These are phyloP conservation scores for Lomentospora prolificans DNA, from an alignment of 2,329 filamentous ascomycete genomes.

Conservation along the genomic window DNA sequence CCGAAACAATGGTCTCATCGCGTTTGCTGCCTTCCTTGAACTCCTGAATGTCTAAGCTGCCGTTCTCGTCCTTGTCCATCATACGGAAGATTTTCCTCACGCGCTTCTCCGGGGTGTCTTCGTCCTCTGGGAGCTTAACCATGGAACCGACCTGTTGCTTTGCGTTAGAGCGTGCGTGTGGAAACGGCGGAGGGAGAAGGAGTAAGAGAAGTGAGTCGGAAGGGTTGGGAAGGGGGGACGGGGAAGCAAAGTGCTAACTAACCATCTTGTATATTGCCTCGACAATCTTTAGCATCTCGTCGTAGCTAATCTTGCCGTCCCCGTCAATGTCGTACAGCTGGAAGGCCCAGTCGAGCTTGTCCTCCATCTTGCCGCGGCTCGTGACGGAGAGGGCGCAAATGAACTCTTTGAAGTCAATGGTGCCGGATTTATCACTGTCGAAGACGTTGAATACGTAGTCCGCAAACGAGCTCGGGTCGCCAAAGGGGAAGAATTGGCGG, in stretches of 20 bases:
- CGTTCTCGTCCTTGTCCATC: constrained; percentile 99
- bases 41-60: constrained; percentile 90
- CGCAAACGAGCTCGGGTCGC: constrained; percentile 92
- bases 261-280: constrained; percentile 99
- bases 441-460: constrained; percentile 99
- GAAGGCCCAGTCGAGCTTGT: constrained; percentile 99
- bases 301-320: constrained; percentile 97
- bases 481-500: constrained; percentile 98
- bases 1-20: constrained; percentile 97
- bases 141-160: constrained; percentile 77
- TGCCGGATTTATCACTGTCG: constrained; percentile 92
- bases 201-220: neutral
- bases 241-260: constrained; percentile 16
- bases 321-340: constrained; percentile 99
- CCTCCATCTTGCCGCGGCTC: constrained; percentile 95
- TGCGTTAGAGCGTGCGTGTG: too few relatives aligned
- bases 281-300: constrained; percentile 97
- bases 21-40: constrained; percentile 99
- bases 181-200: neutral
- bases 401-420: constrained; percentile 99
- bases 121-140: constrained; percentile 97
- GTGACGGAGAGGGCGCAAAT: constrained; percentile 97
- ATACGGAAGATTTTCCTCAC: constrained; percentile 97
- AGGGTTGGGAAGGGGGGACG: neutral
- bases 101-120: constrained; percentile 97